Evolutionary conservation across 805 yeast species (phyloP).

Genomic region (Myxozyma lipomycoides): DNA sequence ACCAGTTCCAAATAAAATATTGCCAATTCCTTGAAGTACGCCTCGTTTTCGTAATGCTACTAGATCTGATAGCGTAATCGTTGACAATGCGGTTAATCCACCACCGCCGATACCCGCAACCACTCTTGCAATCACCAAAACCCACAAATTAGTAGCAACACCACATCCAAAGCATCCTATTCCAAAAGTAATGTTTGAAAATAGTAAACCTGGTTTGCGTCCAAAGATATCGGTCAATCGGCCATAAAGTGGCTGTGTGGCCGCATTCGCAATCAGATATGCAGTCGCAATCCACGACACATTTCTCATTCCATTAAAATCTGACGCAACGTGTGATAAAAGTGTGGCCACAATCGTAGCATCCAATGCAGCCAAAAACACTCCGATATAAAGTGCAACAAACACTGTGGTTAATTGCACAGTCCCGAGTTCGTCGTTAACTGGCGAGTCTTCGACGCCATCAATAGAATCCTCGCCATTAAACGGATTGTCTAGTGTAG

Average conservation of each 20-base stretch:
- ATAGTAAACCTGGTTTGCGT: constrained; percentile 42
- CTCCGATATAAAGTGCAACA: constrained; percentile 47
- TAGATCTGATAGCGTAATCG: constrained; percentile 64
- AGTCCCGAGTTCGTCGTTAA: constrained; percentile 9
- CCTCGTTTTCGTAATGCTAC: constrained; percentile 66
- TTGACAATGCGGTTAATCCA: constrained; percentile 62
- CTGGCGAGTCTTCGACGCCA: constrained; percentile 5
- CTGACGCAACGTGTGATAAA: constrained; percentile 54
- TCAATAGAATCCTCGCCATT: constrained; percentile 12
- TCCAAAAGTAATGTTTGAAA: constrained; percentile 45
- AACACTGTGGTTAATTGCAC: constrained; percentile 49
- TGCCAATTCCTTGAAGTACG: constrained; percentile 64
- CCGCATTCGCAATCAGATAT: constrained; percentile 63
- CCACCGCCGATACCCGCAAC: constrained; percentile 77
- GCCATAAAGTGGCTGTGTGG: constrained; percentile 75
- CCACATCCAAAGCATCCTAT: constrained; percentile 54
- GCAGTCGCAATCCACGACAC: constrained; percentile 74
- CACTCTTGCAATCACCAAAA: constrained; percentile 45
- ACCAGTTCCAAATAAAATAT: constrained; percentile 65
- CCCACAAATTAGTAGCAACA: constrained; percentile 21
- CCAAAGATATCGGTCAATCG: constrained; percentile 60
- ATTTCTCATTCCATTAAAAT: constrained; percentile 50
- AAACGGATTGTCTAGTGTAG: constrained; percentile 24
- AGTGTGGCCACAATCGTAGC: constrained; percentile 53
- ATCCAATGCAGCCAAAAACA: constrained; percentile 50